phyloP scores from a whole-genome alignment of 2,329 filamentous ascomycete species.

The Blastomyces gilchristii region DNA sequence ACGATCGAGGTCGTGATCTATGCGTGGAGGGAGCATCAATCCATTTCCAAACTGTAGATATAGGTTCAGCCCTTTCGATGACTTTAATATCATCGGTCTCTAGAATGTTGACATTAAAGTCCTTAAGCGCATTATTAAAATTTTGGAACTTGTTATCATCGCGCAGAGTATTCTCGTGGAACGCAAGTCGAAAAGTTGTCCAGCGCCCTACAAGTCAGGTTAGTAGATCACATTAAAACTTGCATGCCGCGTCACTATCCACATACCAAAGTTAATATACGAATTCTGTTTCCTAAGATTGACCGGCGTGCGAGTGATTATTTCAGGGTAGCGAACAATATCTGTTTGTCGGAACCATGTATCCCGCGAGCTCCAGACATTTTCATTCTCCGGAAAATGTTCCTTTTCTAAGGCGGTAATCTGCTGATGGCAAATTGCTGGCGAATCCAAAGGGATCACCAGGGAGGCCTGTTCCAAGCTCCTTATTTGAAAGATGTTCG shows the following conservation, averaged over 20 bases:
- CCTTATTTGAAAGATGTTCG: conserved; percentile 28
- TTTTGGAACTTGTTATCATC: conserved; percentile 29
- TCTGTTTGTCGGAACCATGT: conserved; percentile 56
- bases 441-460: conserved; percentile 32
- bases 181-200: conserved; percentile 49
- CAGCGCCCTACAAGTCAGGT: conserved; percentile 42
- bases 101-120: conserved; percentile 59
- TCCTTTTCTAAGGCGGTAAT: conserved; percentile 20
- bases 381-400: conserved; percentile 33
- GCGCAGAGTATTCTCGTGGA: conserved; percentile 26
- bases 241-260: neutral
- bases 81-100: conserved; percentile 34
- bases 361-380: conserved; percentile 47
- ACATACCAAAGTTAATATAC: conserved; percentile 50
- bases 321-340: conserved; percentile 41
- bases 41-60: conserved; percentile 29
- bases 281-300: conserved; percentile 41
- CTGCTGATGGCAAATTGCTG: conserved; percentile 39
- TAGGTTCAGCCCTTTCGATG: conserved; percentile 10
- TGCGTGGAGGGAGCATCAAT: conserved; percentile 28
- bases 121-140: conserved; percentile 49
- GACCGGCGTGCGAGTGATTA: conserved; percentile 29
- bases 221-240: neutral
- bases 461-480: conserved; percentile 22
- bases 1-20: conserved; percentile 24